Percentiles rank a stretch among this genome's conserved stretches.
Evolutionary conservation across 768 basidiomycete genomes (phyloP).

Genomic region (Cystoderma amianthinum): DNA sequence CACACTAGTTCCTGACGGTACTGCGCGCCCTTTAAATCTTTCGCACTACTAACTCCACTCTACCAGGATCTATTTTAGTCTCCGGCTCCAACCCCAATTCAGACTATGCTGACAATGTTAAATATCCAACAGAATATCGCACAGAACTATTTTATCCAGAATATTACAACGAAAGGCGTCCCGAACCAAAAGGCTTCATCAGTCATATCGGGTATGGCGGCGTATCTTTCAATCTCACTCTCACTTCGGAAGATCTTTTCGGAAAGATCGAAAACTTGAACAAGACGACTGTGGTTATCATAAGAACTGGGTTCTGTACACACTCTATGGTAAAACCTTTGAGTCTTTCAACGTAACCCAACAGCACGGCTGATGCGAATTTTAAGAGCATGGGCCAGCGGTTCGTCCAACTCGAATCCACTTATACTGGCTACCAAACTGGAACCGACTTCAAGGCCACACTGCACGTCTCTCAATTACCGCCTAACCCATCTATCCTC

Average conservation of each 20-base stretch:
- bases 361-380: neutral
- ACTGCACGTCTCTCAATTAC: conserved; percentile 67
- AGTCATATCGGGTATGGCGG: conserved; percentile 70
- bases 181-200: conserved; percentile 53
- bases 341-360: neutral
- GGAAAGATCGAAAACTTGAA: conserved; percentile 46
- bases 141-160: conserved; percentile 74
- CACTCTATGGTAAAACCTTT: conserved; percentile 55
- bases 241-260: conserved; percentile 47
- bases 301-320: conserved; percentile 72
- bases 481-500: conserved; percentile 70
- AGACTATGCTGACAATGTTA: conserved; percentile 48
- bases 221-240: conserved; percentile 55
- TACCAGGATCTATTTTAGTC: conserved; percentile 62
- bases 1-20: conserved; percentile 61
- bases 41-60: too few species aligned
- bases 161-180: conserved; percentile 58
- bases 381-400: conserved; percentile 72
- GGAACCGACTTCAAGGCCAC: conserved; percentile 44
- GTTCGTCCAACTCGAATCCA: conserved; percentile 55
- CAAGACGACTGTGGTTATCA: conserved; percentile 44
- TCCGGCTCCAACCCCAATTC: conserved; percentile 80
- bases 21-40: too few species aligned
- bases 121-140: conserved; percentile 71
- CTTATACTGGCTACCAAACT: conserved; percentile 54